These are phyloP conservation scores for Yamadazyma blattariae DNA, from an alignment of 1,139 yeast species.

Conservation along the genomic window DNA sequence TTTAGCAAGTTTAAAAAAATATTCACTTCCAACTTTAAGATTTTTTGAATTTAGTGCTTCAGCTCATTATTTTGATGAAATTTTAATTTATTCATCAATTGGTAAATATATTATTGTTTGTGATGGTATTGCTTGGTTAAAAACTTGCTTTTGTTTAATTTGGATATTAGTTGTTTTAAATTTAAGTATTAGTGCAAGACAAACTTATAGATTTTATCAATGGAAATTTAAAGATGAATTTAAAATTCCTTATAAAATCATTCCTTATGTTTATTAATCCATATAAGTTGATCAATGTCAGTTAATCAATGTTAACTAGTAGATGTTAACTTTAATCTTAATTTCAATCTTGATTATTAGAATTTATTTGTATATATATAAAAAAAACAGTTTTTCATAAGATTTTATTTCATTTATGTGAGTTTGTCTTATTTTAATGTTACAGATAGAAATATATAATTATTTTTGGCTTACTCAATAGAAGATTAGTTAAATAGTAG, in stretches of 20 bases:
- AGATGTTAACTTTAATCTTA: too few relatives aligned
- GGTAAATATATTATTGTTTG: slow-evolving; percentile 18
- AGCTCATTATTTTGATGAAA: slow-evolving; percentile 83
- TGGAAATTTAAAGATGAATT: slow-evolving; percentile 21
- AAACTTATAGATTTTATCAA: slow-evolving; percentile 54
- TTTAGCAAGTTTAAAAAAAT: slow-evolving; percentile 61
- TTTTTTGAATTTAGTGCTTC: slow-evolving; percentile 55
- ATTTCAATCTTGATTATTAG: too few relatives aligned
- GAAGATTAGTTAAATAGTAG: too few relatives aligned
- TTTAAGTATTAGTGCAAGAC: slow-evolving; percentile 60
- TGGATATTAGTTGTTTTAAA: slow-evolving; percentile 63
- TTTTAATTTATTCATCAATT: slow-evolving; percentile 53
- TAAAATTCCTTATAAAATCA: slow-evolving; percentile 12
- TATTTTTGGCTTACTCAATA: too few relatives aligned
- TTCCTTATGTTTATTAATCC: slow-evolving; percentile 14
- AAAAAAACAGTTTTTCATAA: too few relatives aligned
- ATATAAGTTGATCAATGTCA: too few relatives aligned
- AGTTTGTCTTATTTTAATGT: too few relatives aligned
- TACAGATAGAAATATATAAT: too few relatives aligned
- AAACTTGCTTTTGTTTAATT: slow-evolving; percentile 19
- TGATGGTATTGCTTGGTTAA: slow-evolving; percentile 10
- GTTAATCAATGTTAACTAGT: too few relatives aligned
- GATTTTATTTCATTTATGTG: too few relatives aligned
- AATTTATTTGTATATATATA: too few relatives aligned
- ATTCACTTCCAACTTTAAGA: slow-evolving; percentile 57